These are phyloP conservation scores for Amesomyces nigricolor DNA, from an alignment of 2,329 filamentous ascomycete species.

Conservation along the genomic window DNA sequence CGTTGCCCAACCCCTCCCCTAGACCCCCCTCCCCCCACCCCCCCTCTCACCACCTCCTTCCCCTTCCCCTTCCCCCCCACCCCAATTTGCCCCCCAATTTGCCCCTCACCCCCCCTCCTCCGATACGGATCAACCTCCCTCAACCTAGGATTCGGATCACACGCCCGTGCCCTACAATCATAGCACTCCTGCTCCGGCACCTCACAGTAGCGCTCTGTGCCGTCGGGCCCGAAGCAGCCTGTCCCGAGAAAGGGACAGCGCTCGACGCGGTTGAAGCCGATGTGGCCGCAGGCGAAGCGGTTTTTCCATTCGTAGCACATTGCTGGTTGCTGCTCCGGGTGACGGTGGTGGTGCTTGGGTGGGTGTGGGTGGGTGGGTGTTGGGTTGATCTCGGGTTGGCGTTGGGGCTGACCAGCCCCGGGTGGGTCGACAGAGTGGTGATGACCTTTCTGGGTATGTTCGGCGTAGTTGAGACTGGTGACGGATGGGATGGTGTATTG, in stretches of 20 bases:
- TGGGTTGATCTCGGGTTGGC: too few relatives aligned
- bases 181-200: neutral
- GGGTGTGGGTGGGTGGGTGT: neutral
- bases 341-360: neutral
- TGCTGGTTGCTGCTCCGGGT: too few relatives aligned
- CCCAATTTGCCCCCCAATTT: neutral
- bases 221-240: slow-evolving; percentile 12
- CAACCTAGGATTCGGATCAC: neutral
- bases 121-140: neutral
- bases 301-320: slow-evolving; percentile 17
- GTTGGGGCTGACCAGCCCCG: neutral
- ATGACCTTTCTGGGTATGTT: too few relatives aligned
- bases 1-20: neutral
- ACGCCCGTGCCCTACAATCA: slow-evolving; percentile 1
- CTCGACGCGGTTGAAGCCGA: slow-evolving; percentile 8
- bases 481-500: neutral
- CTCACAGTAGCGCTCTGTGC: neutral
- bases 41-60: neutral
- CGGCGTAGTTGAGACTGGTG: neutral
- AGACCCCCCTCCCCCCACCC: too few relatives aligned
- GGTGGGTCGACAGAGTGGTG: too few relatives aligned
- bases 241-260: neutral
- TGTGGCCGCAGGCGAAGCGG: slow-evolving; percentile 11
- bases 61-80: neutral
- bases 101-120: neutral